Evolutionary conservation across 2,329 filamentous ascomycete genomes (phyloP).

Genomic region (Neopestalotiopsis clavispora): DNA sequence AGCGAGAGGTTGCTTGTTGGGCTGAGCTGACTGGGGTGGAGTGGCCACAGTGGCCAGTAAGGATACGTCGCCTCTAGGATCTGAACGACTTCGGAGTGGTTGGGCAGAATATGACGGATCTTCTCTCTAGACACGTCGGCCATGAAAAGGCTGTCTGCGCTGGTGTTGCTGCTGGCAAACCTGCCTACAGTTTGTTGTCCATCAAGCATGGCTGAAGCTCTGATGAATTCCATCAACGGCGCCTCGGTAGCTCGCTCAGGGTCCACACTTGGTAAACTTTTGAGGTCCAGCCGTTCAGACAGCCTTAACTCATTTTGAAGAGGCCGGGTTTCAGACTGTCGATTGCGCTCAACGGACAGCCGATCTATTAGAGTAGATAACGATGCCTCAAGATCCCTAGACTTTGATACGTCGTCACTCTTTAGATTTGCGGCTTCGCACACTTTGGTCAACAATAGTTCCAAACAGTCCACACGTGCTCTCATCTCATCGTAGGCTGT

Average conservation of each 20-base stretch:
- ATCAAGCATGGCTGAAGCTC: neutral
- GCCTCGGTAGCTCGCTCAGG: neutral
- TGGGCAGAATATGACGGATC: neutral
- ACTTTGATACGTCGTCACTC: neutral
- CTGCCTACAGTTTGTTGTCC: neutral
- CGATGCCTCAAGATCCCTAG: neutral
- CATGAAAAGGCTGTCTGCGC: neutral
- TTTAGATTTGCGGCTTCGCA: conserved; percentile 1
- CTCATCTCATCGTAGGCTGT: neutral
- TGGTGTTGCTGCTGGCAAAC: neutral
- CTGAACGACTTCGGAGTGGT: neutral
- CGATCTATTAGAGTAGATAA: conserved; percentile 1
- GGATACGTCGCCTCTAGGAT: conserved; percentile 4
- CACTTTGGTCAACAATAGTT: neutral
- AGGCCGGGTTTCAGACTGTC: neutral
- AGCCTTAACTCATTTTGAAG: neutral
- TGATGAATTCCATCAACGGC: conserved; percentile 8
- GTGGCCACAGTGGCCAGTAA: conserved; percentile 15
- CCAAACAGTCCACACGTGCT: neutral
- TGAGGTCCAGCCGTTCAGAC: neutral
- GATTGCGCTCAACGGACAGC: neutral
- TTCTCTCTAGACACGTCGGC: neutral
- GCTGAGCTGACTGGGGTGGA: conserved; percentile 5
- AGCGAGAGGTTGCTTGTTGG: neutral
- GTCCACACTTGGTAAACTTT: neutral